Conservation (phyloP, 2,329 filamentous ascomycete genomes). For the Falciphora oryzae region DNA sequence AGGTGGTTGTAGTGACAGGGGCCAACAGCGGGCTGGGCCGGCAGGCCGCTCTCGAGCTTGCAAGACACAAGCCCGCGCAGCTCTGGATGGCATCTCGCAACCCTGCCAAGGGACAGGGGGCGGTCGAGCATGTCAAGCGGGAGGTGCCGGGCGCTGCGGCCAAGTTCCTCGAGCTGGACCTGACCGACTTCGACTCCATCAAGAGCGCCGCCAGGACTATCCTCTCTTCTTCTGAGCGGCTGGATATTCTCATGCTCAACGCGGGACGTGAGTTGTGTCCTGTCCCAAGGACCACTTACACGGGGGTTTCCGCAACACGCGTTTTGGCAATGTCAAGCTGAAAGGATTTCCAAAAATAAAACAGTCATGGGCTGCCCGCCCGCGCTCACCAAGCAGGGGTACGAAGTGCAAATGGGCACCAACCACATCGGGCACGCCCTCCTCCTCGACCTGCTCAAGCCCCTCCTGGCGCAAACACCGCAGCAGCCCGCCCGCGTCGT, state of each 20-base stretch:
- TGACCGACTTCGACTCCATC: slow-evolving; percentile 29
- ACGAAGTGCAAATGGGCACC: slow-evolving; percentile 36
- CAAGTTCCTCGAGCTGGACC: slow-evolving; percentile 27
- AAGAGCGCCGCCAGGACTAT: slow-evolving; percentile 26
- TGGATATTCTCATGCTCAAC: slow-evolving; percentile 37
- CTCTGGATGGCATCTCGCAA: slow-evolving; percentile 24
- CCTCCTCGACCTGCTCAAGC: slow-evolving; percentile 29
- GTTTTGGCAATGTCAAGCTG: too few species aligned
- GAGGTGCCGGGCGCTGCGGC: slow-evolving; percentile 10
- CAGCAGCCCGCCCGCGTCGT: slow-evolving; percentile 21
- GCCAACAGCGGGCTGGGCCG: slow-evolving; percentile 34
- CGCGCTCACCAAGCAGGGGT: slow-evolving; percentile 30
- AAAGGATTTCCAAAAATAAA: too few species aligned
- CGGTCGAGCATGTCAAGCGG: slow-evolving; percentile 23
- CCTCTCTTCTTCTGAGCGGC: slow-evolving; percentile 19
- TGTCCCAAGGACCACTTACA: too few species aligned
- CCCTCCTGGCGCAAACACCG: slow-evolving; percentile 19
- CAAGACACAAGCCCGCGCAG: slow-evolving; percentile 26
- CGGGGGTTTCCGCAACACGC: too few species aligned
- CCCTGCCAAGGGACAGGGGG: slow-evolving; percentile 23
- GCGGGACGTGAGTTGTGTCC: slow-evolving; percentile 22
- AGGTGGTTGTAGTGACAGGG: slow-evolving; percentile 33
- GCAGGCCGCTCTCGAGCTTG: slow-evolving; percentile 30
- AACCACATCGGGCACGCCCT: slow-evolving; percentile 40
- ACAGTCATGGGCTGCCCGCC: slow-evolving; percentile 28